phyloP scores from a whole-genome alignment of 805 yeast genomes.

The Candida anglica region DNA sequence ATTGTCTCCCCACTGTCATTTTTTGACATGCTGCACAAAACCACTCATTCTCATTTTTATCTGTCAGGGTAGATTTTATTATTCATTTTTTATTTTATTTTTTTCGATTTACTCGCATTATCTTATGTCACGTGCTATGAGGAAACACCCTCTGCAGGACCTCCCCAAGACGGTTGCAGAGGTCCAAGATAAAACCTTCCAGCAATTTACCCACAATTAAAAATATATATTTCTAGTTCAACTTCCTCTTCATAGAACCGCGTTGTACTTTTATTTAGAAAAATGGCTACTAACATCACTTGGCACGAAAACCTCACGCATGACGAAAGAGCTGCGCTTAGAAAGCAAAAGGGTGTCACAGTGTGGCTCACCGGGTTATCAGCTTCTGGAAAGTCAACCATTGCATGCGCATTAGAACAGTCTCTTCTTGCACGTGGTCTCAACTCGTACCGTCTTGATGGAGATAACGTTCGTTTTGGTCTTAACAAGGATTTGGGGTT shows the following conservation, averaged over 20 bases:
- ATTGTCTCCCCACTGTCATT: too few relatives aligned
- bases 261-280: too few relatives aligned
- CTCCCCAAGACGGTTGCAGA: too few relatives aligned
- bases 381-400: conserved; percentile 92
- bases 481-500: conserved; percentile 93
- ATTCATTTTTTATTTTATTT: too few relatives aligned
- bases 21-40: too few relatives aligned
- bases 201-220: too few relatives aligned
- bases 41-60: too few relatives aligned
- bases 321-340: conserved; percentile 67
- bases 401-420: conserved; percentile 93
- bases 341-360: conserved; percentile 84
- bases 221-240: too few relatives aligned
- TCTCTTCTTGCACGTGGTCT: conserved; percentile 63
- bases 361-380: conserved; percentile 94
- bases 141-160: conserved; percentile 1
- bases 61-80: too few relatives aligned
- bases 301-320: conserved; percentile 92
- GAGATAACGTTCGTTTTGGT: conserved; percentile 92
- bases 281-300: conserved; percentile 92
- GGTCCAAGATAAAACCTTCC: too few relatives aligned
- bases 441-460: conserved; percentile 85
- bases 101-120: too few relatives aligned
- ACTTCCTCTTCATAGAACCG: too few relatives aligned
- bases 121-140: conserved; percentile 4